Base-by-base conservation (phyloP, 1,139 yeast genomes). In the Pichia sp. region DNA sequence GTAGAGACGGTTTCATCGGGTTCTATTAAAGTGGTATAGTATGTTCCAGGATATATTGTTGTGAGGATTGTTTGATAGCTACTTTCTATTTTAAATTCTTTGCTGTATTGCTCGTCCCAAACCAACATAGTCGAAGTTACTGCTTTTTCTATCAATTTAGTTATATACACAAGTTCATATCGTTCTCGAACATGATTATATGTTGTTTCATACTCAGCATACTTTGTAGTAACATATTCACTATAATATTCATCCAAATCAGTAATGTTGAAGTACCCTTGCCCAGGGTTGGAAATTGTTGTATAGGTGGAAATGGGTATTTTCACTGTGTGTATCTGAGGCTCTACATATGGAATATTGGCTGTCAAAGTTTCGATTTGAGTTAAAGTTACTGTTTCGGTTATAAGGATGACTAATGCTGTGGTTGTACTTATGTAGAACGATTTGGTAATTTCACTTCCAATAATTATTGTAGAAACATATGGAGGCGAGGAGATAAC, bases 381-480 rank as follows among this genome's bases (percentile, higher is more conserved):
- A 11, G 46, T 41, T 4, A 34, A 20, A 5, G 52, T 42, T 31
- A 45, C 36, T 3, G 54, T 48, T 33, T 48, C 44, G 11, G 55
- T 48, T 6, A 52, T 51, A 15, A 52, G 32, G n/a, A 50, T 23
- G 8, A 49, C 42, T 6, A 39, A 31, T n/a, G 51, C 54, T 22
- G 52, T 41, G 31, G 47, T 41, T 18, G 52, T 47, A 12, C 48
- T 45, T n/a, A 51, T 34, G n/a, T 39, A 22, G 33, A 46, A 46
- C 12, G 51, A 45, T 19, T 47, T 43, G 4, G 49, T 44, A 12
- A 36, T 33, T 18, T 34, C 6, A 3, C 39, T 21, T 10, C 48
- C 46, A 9, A 42, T 28, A 12, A 51, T 43, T 22, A 53, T 48
- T 6, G 33, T 34, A 5, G 19, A 21, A 15, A n/a, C 6, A 17